These are phyloP conservation scores for Trichosporon faecale DNA, from an alignment of 1,284 basidiomycete genomes.

Conservation along the genomic window DNA sequence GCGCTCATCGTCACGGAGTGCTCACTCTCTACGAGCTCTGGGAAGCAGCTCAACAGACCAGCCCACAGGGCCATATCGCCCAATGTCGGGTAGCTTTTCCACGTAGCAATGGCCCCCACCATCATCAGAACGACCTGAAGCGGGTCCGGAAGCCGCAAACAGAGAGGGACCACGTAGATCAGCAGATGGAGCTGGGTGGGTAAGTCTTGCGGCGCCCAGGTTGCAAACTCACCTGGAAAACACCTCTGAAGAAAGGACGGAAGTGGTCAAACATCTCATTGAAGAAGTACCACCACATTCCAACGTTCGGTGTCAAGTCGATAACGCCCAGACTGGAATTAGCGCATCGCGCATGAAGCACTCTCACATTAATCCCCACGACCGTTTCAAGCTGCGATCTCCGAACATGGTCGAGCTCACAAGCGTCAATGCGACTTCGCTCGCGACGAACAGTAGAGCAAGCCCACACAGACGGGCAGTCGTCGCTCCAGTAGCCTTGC, in stretches of 20 bases:
- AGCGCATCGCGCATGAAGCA: not conserved
- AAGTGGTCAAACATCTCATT: slow-evolving; percentile 99
- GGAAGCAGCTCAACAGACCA: slow-evolving; percentile 74
- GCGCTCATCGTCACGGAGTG: not conserved
- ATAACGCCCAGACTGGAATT: slow-evolving; percentile 63
- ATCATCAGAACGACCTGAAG: slow-evolving; percentile 76
- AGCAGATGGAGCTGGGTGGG: slow-evolving; percentile 68
- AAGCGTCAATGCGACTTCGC: not conserved
- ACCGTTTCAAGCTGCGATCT: slow-evolving; percentile 64
- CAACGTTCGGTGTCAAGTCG: slow-evolving; percentile 88
- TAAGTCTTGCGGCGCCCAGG: not conserved
- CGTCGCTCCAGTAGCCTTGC: not conserved
- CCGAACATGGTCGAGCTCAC: slow-evolving; percentile 32
- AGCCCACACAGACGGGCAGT: not conserved
- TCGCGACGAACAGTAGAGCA: slow-evolving; percentile 23
- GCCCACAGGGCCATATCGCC: slow-evolving; percentile 84
- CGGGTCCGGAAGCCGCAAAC: slow-evolving; percentile 85
- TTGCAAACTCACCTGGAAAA: slow-evolving; percentile 72
- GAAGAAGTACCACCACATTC: slow-evolving; percentile 99
- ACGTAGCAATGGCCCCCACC: slow-evolving; percentile 71
- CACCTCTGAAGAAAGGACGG: slow-evolving; percentile 88
- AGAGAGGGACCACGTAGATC: slow-evolving; percentile 79
- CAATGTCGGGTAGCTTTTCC: slow-evolving; percentile 89
- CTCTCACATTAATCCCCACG: slow-evolving; percentile 79
- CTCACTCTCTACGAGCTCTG: slow-evolving; percentile 78